Evolutionary conservation across 2,329 filamentous ascomycete species (phyloP).

Genomic region (Atkinsonella hypoxylon): DNA sequence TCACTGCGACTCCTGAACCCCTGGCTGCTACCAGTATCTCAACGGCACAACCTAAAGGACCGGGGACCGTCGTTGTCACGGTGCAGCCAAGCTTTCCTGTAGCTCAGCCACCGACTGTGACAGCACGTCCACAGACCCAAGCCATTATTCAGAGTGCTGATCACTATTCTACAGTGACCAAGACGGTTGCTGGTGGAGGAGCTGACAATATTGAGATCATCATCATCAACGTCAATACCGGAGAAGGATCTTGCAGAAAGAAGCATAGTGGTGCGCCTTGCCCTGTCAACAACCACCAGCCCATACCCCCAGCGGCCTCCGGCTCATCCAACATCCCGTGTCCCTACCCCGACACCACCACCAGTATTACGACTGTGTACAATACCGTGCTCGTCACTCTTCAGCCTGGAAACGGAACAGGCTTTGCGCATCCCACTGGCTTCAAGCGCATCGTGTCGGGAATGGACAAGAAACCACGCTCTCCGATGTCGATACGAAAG

Average conservation of each 20-base stretch:
- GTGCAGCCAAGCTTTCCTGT: conserved; percentile 6
- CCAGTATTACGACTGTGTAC: conserved; percentile 22
- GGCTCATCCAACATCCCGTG: conserved; percentile 13
- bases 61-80: conserved; percentile 11
- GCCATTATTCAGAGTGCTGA: conserved; percentile 8
- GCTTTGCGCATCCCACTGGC: neutral
- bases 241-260: conserved; percentile 17
- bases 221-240: conserved; percentile 19
- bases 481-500: neutral
- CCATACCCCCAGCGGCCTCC: conserved; percentile 1
- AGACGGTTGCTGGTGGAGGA: conserved; percentile 12
- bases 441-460: neutral
- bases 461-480: conserved; percentile 1
- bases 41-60: neutral
- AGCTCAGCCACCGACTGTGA: conserved; percentile 12
- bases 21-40: neutral
- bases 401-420: neutral
- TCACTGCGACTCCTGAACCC: neutral
- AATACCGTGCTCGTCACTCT: conserved; percentile 25
- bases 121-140: conserved; percentile 11
- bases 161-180: conserved; percentile 14
- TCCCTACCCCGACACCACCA: conserved; percentile 13
- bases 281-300: neutral
- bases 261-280: conserved; percentile 18
- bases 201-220: conserved; percentile 19